Evolutionary conservation across 2,329 filamentous ascomycete species (phyloP).

Genomic region (Fusarium ambrosium): DNA sequence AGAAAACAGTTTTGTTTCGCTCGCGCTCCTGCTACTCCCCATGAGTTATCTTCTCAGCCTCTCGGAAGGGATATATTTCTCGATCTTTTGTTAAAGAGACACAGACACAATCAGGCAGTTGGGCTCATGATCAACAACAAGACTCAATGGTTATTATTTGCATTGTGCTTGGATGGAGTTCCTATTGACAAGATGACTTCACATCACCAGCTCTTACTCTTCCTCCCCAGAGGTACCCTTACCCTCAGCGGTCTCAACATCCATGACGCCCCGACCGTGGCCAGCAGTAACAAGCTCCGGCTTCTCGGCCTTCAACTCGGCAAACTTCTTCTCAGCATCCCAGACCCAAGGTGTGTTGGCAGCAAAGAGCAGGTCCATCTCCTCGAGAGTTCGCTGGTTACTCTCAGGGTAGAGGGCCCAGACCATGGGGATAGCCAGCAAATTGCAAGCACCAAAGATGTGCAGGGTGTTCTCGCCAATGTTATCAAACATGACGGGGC

Average conservation of each 20-base stretch:
- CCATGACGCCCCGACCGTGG: constrained; percentile 11
- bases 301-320: constrained; percentile 71
- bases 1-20: too few relatives aligned
- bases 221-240: constrained; percentile 25
- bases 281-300: constrained; percentile 55
- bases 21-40: too few relatives aligned
- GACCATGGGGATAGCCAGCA: constrained; percentile 75
- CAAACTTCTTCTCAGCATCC: constrained; percentile 77
- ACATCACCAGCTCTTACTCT: background rate
- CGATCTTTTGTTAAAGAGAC: too few relatives aligned
- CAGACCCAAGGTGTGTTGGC: constrained; percentile 76
- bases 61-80: too few relatives aligned
- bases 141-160: background rate
- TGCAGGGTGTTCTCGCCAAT: constrained; percentile 76
- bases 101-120: too few relatives aligned
- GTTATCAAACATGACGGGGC: constrained; percentile 56
- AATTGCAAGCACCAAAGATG: constrained; percentile 78
- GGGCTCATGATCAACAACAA: background rate
- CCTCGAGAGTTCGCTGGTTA: constrained; percentile 79
- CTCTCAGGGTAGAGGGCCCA: constrained; percentile 83
- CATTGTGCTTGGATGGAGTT: accelerated
- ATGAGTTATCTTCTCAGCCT: too few relatives aligned
- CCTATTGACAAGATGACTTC: background rate
- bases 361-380: constrained; percentile 81
- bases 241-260: constrained; percentile 10